Evolutionary conservation across 352 stramenopile species (phyloP).

Genomic region (Globisporangium paddicum): DNA sequence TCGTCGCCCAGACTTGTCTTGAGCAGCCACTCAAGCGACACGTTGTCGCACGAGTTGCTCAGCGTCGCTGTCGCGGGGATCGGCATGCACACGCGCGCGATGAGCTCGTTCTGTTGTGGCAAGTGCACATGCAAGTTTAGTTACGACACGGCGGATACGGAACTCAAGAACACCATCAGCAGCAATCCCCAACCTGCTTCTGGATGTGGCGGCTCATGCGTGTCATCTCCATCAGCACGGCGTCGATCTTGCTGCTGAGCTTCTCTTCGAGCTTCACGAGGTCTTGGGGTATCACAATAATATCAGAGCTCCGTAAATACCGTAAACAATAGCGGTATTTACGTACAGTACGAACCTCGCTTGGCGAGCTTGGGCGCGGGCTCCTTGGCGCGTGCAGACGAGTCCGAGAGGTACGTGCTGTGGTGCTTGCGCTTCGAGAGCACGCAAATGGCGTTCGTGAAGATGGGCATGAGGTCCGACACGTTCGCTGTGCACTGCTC

Average conservation of each 20-base stretch:
- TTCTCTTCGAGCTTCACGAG: slow-evolving; percentile 57
- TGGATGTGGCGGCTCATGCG: slow-evolving; percentile 57
- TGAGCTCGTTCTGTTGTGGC: slow-evolving; percentile 24
- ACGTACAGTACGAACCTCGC: slow-evolving; percentile 27
- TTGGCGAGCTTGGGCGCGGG: slow-evolving; percentile 58
- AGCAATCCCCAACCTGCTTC: slow-evolving; percentile 37
- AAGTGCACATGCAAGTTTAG: too few relatives aligned
- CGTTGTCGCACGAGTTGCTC: slow-evolving; percentile 20
- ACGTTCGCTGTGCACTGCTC: slow-evolving; percentile 82
- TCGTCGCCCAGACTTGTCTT: slow-evolving; percentile 50
- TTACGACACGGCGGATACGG: too few relatives aligned
- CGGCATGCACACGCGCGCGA: slow-evolving; percentile 19
- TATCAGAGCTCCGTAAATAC: not conserved
- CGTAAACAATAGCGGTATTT: not conserved
- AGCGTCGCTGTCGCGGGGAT: slow-evolving; percentile 8
- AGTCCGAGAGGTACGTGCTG: slow-evolving; percentile 35
- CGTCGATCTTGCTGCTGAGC: slow-evolving; percentile 46
- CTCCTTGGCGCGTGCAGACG: slow-evolving; percentile 40
- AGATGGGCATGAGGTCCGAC: slow-evolving; percentile 68
- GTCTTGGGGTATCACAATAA: slow-evolving; percentile 25
- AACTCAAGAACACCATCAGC: too few relatives aligned
- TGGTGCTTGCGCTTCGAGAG: slow-evolving; percentile 83
- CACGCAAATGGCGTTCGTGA: slow-evolving; percentile 85
- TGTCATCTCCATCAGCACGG: slow-evolving; percentile 41
- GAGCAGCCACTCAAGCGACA: slow-evolving; percentile 60